These are phyloP conservation scores for Pseudonitzschia pungens DNA, from an alignment of 108 stramenopile species.

Conservation along the genomic window DNA sequence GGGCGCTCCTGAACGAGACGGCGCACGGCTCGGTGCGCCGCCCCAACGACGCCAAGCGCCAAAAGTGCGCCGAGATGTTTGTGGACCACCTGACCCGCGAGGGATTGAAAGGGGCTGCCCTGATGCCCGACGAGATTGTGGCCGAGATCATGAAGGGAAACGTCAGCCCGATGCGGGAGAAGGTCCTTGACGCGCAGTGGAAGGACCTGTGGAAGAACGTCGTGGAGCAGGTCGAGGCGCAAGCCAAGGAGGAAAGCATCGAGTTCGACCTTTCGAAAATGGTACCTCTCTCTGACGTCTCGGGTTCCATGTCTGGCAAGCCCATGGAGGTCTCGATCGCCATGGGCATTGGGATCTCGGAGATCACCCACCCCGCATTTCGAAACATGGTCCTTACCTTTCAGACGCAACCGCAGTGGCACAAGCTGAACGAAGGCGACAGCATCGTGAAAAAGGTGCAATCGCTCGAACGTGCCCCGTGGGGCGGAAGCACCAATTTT, in stretches of 20 bases:
- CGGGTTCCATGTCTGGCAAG: slow-evolving; percentile 47
- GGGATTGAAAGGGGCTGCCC: slow-evolving; percentile 40
- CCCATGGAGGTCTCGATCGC: slow-evolving; percentile 59
- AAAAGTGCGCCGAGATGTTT: slow-evolving; percentile 17
- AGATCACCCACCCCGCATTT: slow-evolving; percentile 38
- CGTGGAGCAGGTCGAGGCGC: slow-evolving; percentile 23
- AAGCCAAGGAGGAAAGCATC: slow-evolving; percentile 19
- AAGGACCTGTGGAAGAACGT: slow-evolving; percentile 30
- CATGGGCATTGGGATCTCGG: slow-evolving; percentile 43
- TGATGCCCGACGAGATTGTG: slow-evolving; percentile 55
- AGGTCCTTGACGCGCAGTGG: slow-evolving; percentile 51
- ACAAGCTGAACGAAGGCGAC: slow-evolving; percentile 11
- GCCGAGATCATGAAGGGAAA: slow-evolving; percentile 23
- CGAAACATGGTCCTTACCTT: slow-evolving; percentile 47
- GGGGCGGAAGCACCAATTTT: slow-evolving; percentile 54
- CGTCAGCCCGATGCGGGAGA: slow-evolving; percentile 11
- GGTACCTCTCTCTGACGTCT: slow-evolving; percentile 49
- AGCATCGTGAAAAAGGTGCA: slow-evolving; percentile 37
- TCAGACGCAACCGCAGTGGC: slow-evolving; percentile 35
- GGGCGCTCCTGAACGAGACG: slow-evolving; percentile 39
- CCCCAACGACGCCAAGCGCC: slow-evolving; percentile 35
- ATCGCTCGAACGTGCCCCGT: slow-evolving; percentile 30
- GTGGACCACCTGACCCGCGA: slow-evolving; percentile 23
- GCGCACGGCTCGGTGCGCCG: slow-evolving; percentile 14
- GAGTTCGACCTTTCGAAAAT: slow-evolving; percentile 37